Conservation (phyloP, 768 basidiomycete genomes). For the Gautieria morchelliformis region DNA sequence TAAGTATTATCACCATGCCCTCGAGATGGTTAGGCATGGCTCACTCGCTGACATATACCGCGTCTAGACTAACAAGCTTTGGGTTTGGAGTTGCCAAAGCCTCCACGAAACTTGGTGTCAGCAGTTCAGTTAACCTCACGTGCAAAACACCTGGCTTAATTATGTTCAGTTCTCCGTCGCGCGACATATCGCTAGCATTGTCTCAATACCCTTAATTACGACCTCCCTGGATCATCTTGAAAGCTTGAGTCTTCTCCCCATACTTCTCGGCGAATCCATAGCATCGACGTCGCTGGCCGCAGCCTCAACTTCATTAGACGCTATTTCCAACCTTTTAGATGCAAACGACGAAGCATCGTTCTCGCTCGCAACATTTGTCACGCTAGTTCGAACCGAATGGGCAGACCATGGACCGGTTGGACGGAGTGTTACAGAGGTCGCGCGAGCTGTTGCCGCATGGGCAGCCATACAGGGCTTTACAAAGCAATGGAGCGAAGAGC, state of each 20-base stretch:
- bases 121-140: conserved; percentile 16
- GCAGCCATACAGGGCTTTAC: conserved; percentile 75
- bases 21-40: background rate
- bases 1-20: background rate
- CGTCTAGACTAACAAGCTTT: conserved; percentile 50
- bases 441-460: conserved; percentile 69
- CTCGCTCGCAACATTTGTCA: conserved; percentile 70
- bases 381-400: conserved; percentile 74
- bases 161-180: conserved; percentile 54
- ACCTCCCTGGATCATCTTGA: conserved; percentile 52
- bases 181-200: conserved; percentile 48
- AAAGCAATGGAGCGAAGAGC: conserved; percentile 67
- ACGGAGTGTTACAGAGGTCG: conserved; percentile 56
- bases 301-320: too few relatives aligned
- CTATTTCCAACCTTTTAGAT: conserved; percentile 62
- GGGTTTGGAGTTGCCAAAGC: conserved; percentile 61
- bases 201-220: conserved; percentile 59
- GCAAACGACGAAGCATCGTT: conserved; percentile 74
- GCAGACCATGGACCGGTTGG: conserved; percentile 48
- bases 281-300: conserved; percentile 69
- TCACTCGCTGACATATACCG: conserved; percentile 16
- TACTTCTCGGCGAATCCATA: conserved; percentile 66
- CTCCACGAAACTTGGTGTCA: conserved; percentile 61
- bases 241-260: conserved; percentile 62
- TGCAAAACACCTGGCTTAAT: conserved; percentile 4